A percentile compares a stretch with the other conserved stretches of the same genome.
Conservation (phyloP, 768 basidiomycete genomes). For the Termitomyces sp. region DNA sequence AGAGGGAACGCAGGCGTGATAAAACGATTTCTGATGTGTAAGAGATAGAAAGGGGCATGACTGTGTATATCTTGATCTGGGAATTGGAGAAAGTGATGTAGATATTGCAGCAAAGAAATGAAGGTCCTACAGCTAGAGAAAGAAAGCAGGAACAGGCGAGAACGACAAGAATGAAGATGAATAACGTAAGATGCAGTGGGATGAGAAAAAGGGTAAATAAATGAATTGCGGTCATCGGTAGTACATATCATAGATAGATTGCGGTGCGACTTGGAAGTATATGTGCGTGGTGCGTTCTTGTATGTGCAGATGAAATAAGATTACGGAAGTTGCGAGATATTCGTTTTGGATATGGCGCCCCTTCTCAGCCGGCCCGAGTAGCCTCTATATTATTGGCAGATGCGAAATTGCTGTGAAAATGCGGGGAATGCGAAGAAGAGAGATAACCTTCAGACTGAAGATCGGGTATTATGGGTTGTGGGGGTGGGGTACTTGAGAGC, state of each 20-base stretch:
- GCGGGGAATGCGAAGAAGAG: conserved; percentile 27
- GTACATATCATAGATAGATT: conserved; percentile 23
- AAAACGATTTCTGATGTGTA: conserved; percentile 8
- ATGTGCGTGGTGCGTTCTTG: conserved; percentile 19
- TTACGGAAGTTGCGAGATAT: conserved; percentile 17
- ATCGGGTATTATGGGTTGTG: conserved; percentile 32
- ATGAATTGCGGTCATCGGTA: conserved; percentile 19
- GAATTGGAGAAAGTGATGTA: conserved; percentile 12
- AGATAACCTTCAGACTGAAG: conserved; percentile 25
- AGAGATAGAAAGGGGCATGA: conserved; percentile 10
- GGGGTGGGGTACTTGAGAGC: conserved; percentile 21
- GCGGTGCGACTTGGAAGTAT: conserved; percentile 20
- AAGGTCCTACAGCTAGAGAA: conserved; percentile 17
- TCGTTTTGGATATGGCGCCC: conserved; percentile 15
- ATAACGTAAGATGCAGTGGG: conserved; percentile 20
- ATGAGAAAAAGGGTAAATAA: conserved; percentile 13
- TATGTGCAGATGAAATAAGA: conserved; percentile 19
- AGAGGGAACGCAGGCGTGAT: conserved; percentile 10
- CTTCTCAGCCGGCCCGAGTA: conserved; percentile 34
- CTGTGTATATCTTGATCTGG: conserved; percentile 12
- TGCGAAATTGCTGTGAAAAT: conserved; percentile 28
- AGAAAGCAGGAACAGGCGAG: conserved; percentile 10
- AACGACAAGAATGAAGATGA: conserved; percentile 17
- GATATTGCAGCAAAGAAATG: conserved; percentile 20
- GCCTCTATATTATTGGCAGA: conserved; percentile 38